phyloP scores from a whole-genome alignment of 2,329 filamentous ascomycete genomes.

The Neocatenulostroma microsporum region DNA sequence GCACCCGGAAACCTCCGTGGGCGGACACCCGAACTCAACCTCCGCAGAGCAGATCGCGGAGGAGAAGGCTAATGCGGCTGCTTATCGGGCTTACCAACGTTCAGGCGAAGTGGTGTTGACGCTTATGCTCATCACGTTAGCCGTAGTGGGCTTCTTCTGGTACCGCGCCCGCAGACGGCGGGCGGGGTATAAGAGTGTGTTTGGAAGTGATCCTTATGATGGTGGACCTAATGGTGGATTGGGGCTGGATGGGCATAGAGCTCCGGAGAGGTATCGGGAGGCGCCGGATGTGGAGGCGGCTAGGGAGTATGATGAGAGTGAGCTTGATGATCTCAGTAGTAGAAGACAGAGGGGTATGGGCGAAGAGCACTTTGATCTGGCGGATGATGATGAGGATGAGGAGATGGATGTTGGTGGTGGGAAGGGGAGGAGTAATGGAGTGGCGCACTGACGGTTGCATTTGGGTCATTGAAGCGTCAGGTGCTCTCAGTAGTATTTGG shows the following conservation, averaged over 20 bases:
- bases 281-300: constrained; percentile 51
- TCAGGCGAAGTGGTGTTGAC: constrained; percentile 80
- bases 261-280: constrained; percentile 12
- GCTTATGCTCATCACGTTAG: constrained; percentile 67
- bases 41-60: constrained; percentile 60
- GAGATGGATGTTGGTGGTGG: constrained; percentile 6
- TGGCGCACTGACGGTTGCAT: constrained; percentile 8
- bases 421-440: constrained; percentile 10
- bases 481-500: no score
- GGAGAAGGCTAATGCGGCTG: constrained; percentile 70
- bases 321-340: constrained; percentile 46
- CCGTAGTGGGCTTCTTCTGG: constrained; percentile 64
- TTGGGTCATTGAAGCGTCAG: no score
- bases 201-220: constrained; percentile 30
- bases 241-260: constrained; percentile 31
- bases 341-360: constrained; percentile 7
- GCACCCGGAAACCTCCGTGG: constrained; percentile 62
- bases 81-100: constrained; percentile 81
- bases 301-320: constrained; percentile 52
- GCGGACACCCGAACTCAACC: constrained; percentile 45
- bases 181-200: constrained; percentile 40
- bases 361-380: constrained; percentile 16
- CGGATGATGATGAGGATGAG: constrained; percentile 18
- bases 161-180: constrained; percentile 48
- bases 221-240: constrained; percentile 42